Base-by-base conservation (phyloP, 2,329 filamentous ascomycete species). In the Colletotrichum eleusines region DNA sequence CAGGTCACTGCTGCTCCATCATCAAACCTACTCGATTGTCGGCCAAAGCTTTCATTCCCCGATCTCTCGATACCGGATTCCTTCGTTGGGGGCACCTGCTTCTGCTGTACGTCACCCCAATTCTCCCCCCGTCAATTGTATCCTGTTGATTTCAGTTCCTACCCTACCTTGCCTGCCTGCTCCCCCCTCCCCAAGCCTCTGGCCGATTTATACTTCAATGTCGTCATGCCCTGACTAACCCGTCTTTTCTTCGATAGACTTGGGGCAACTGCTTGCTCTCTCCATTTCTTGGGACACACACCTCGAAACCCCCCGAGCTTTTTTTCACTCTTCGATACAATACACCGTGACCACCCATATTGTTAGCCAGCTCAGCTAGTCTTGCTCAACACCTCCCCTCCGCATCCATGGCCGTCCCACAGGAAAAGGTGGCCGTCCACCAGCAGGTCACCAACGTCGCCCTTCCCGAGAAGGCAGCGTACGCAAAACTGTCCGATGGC, bases 381-480 rank as follows among this genome's bases (percentile, higher is more conserved):
- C 26, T 57, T 18, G 33, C 48, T 51, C 6, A 40, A 16, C 8
- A 59, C 5, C 3, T 23, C 16, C 4, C 55, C 14, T 18, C 28
- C 28, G 16, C 20, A 55, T 28, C 59, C 35, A 71, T 71, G 69
- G 69, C 64, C 58, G 58, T 59, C 23, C 46, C n/a, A 7, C 64
- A 63, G 23, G 69, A 71, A 69, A 69, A 68, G 64, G 35, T 46
- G 68, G 50, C 55, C 26, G 62, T 23, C 63, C 33, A 66, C 62
- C 31, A 35, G 28, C 26, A 58, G 26, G 63, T 57, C 63, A 55
- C 54, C 33, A 66, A 55, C 65, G 61, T 72, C 48, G 50, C 60
- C 46, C 38, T 70, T 14, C 69, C 69, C 26, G 69, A 72, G 50
- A 72, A 70, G 55, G 66, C 69, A 14, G 69, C 66, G 16, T 70